These are phyloP conservation scores for Carex sylvatica DNA, from an alignment of 202 grass and related monocot species.

Conservation along the genomic window DNA sequence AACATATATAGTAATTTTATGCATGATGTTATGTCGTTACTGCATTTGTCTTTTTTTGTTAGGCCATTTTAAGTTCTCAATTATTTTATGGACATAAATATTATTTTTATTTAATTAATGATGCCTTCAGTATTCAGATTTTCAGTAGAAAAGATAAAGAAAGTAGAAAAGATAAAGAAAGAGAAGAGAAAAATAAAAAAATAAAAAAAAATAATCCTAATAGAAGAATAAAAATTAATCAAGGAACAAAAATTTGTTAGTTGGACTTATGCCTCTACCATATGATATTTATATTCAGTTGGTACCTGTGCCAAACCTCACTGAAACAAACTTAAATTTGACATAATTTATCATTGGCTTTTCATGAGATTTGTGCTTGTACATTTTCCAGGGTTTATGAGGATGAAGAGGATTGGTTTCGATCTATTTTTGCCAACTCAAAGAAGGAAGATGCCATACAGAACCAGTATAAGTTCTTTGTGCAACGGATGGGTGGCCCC, in stretches of 20 bases:
- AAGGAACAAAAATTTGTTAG: neutral
- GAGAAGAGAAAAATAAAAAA: neutral
- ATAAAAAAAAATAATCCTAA: neutral
- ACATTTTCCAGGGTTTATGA: slow-evolving; percentile 54
- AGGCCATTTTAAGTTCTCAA: no score
- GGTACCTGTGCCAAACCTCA: neutral
- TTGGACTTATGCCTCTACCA: neutral
- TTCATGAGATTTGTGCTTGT: neutral
- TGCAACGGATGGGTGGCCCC: slow-evolving; percentile 94
- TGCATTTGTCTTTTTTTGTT: no score
- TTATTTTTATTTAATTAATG: no score
- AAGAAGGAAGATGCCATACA: slow-evolving; percentile 90
- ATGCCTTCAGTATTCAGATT: no score
- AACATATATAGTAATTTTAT: no score
- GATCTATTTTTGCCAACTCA: slow-evolving; percentile 61
- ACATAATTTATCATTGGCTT: neutral
- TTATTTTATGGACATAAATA: no score
- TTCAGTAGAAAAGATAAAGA: neutral
- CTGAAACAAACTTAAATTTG: neutral
- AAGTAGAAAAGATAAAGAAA: neutral
- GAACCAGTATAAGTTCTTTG: slow-evolving; percentile 93
- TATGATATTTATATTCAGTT: neutral
- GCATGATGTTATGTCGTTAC: no score
- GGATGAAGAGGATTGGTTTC: slow-evolving; percentile 87
- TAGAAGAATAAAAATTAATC: neutral